Evolutionary conservation across 768 basidiomycete genomes (phyloP), one percentile per base, ranked within the genome.

Genomic region (Terana coerulea): DNA sequence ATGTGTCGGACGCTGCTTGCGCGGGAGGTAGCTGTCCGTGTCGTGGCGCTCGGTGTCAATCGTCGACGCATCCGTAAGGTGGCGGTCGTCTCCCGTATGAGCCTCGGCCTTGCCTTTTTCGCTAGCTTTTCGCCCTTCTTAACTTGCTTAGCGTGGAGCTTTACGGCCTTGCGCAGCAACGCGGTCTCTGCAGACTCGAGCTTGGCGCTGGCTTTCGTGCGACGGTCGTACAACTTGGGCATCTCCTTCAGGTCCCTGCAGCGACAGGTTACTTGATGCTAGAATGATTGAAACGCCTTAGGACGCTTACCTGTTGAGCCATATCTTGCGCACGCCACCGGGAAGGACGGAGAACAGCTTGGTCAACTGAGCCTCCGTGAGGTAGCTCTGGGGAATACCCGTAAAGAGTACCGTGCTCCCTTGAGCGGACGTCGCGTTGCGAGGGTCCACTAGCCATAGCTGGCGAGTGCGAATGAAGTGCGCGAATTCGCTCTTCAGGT

Each of bases 401-500:
- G 91, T 93, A 53, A 97, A 75, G 37, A 97, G 81, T 25, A 97
- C 76, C 3, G 94, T 93, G 55, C 83, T 87, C 8, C 93, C 91
- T 66, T 93, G 92, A 0, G 91, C 80, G 7, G 86, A 79, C 42
- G 77, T 78, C 0, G 89, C 78, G 60, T 95, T 91, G 2, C 67
- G 71, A 2, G 80, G 79, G 56, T 81, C 77, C 59, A 91, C 78
- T 22, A 97, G 81, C 67, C 88, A 81, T 43, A 80, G 73, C 61
- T 95, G 94, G 30, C 94, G 87, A 17, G 83, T 77, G 33, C 74
- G 72, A 49, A 95, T 68, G 65, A 90, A 97, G 53, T 88, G 76
- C 0, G 63, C 60, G 85, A 95, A 88, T 62, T 95, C 93, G 3
- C 63, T 58, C 10, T 40, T 26, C 21, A 51, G 17, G 21, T 51